phyloP scores from a whole-genome alignment of 1,284 basidiomycete species.

The Ganoderma lingzhi region DNA sequence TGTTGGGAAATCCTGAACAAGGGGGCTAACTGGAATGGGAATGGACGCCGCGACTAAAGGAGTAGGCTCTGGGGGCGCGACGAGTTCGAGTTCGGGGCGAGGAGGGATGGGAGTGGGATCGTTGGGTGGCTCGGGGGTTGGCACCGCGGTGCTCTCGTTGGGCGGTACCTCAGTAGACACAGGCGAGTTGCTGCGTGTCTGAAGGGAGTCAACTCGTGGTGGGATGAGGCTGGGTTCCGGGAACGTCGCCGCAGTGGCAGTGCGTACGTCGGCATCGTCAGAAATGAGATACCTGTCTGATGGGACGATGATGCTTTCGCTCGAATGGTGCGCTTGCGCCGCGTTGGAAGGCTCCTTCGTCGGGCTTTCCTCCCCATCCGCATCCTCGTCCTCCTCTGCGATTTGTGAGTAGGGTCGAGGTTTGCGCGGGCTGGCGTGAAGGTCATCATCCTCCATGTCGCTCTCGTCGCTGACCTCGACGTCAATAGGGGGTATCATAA shows the following conservation, averaged over 20 bases:
- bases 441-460: constrained; percentile 60
- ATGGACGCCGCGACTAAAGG: constrained; percentile 17
- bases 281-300: constrained; percentile 43
- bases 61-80: constrained; percentile 4
- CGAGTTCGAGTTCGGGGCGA: constrained; percentile 7
- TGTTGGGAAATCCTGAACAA: constrained; percentile 20
- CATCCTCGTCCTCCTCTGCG: constrained; percentile 66
- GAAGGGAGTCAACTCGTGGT: constrained; percentile 33
- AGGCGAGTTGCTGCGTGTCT: background rate
- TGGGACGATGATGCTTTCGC: constrained; percentile 39
- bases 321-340: constrained; percentile 22
- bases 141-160: constrained; percentile 14
- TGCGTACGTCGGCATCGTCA: constrained; percentile 48
- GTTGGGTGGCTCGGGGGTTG: background rate
- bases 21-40: constrained; percentile 26
- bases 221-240: constrained; percentile 36
- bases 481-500: constrained; percentile 69
- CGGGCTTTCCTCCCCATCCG: constrained; percentile 51
- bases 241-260: constrained; percentile 55
- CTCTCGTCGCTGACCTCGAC: constrained; percentile 86
- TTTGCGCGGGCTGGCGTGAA: constrained; percentile 28
- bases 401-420: constrained; percentile 60
- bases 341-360: constrained; percentile 18
- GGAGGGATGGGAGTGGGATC: constrained; percentile 8
- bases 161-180: constrained; percentile 24